phyloP scores from a whole-genome alignment of 306 rosid species.

The Glycine latifolia region DNA sequence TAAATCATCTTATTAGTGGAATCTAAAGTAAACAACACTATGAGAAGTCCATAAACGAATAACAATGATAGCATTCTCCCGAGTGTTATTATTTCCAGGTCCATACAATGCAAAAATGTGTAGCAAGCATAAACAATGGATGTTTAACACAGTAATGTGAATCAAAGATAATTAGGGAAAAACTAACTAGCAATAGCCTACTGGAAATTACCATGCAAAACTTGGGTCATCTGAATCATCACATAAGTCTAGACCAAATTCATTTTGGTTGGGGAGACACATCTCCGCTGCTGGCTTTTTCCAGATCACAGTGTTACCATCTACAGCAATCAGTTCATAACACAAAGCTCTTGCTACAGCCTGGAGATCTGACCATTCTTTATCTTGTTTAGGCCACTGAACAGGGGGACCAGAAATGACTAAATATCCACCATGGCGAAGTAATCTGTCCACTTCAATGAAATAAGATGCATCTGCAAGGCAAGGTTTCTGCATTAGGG shows the following conservation, averaged over 20 bases:
- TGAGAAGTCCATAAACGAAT: slow-evolving; percentile 10
- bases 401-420: slow-evolving; percentile 99
- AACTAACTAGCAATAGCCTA: slow-evolving; percentile 15
- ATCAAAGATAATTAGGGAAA: slow-evolving; percentile 19
- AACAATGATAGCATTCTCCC: background rate
- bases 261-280: slow-evolving; percentile 88
- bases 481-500: slow-evolving; percentile 47
- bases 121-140: slow-evolving; percentile 8
- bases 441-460: slow-evolving; percentile 93
- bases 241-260: slow-evolving; percentile 82
- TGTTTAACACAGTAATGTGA: slow-evolving; percentile 25
- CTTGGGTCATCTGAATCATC: slow-evolving; percentile 80
- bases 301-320: slow-evolving; percentile 96
- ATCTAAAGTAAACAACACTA: slow-evolving; percentile 32
- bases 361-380: slow-evolving; percentile 99
- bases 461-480: slow-evolving; percentile 92
- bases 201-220: slow-evolving; percentile 76
- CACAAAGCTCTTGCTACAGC: slow-evolving; percentile 91
- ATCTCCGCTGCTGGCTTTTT: slow-evolving; percentile 77
- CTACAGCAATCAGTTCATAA: slow-evolving; percentile 89
- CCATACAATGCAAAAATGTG: slow-evolving; percentile 20
- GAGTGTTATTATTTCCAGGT: slow-evolving; percentile 4
- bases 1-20: slow-evolving; percentile 39
- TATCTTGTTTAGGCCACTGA: slow-evolving; percentile 96
- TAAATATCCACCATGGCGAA: slow-evolving; percentile 93